Conservation (phyloP, 1,284 basidiomycete species). For the Cerrena zonata region DNA sequence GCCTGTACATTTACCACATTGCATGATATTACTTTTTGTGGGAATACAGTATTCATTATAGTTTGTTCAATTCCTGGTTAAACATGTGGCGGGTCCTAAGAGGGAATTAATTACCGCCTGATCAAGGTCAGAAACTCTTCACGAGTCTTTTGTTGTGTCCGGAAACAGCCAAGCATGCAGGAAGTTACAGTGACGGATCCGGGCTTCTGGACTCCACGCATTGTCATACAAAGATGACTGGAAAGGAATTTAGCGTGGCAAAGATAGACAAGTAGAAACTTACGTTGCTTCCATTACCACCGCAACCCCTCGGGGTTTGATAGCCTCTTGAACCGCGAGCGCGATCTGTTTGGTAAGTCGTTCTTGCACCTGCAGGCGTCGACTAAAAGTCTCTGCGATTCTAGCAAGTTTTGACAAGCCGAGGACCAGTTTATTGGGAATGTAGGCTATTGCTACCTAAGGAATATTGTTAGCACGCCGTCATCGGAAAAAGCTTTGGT, state of each 20-base stretch:
- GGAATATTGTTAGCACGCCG: conserved; percentile 4
- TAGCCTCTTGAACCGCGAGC: conserved; percentile 93
- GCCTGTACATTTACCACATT: neutral
- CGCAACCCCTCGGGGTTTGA: conserved; percentile 94
- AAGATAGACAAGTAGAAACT: conserved; percentile 29
- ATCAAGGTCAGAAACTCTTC: conserved; percentile 89
- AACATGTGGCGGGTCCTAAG: neutral
- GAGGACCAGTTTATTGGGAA: conserved; percentile 91
- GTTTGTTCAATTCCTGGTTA: neutral
- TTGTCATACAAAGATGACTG: conserved; percentile 99
- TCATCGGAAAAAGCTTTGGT: conserved; percentile 10
- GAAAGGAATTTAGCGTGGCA: neutral
- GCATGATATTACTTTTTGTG: neutral
- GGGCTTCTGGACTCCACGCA: conserved; percentile 99
- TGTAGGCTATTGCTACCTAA: conserved; percentile 79
- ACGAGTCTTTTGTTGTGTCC: conserved; percentile 93
- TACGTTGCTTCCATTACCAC: conserved; percentile 98
- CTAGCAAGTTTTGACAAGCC: conserved; percentile 96
- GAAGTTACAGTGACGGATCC: conserved; percentile 93
- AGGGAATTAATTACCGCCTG: conserved; percentile 31
- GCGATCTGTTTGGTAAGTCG: conserved; percentile 97
- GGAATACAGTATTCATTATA: neutral
- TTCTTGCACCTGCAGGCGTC: conserved; percentile 95
- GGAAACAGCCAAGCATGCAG: conserved; percentile 99
- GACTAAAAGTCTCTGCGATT: conserved; percentile 95